These are phyloP conservation scores for Fusarium palustre DNA, from an alignment of 2,329 filamentous ascomycete genomes.

Conservation along the genomic window DNA sequence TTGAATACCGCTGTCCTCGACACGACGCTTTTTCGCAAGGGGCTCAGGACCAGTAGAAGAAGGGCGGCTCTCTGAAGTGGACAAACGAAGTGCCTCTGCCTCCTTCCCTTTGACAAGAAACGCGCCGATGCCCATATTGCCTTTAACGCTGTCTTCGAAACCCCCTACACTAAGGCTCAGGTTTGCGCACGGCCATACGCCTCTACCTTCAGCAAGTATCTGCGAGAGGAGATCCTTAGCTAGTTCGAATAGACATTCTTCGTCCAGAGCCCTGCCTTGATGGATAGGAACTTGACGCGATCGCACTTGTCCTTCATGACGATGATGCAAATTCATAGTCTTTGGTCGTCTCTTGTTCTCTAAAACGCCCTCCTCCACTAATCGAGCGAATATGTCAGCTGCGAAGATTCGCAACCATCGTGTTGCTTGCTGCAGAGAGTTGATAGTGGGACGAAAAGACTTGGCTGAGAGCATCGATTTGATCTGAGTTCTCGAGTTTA, in stretches of 20 bases:
- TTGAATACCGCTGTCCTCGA: conserved; percentile 64
- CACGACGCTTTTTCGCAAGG: conserved; percentile 49
- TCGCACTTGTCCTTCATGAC: conserved; percentile 77
- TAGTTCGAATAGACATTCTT: conserved; percentile 77
- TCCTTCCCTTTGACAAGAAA: conserved; percentile 85
- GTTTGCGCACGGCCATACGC: conserved; percentile 90
- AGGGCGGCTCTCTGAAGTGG: conserved; percentile 38
- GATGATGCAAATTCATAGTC: conserved; percentile 86
- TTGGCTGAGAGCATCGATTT: conserved; percentile 98
- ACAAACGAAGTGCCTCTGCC: conserved; percentile 57
- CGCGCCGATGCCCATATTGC: conserved; percentile 86
- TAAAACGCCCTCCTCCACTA: conserved; percentile 90
- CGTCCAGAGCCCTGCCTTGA: conserved; percentile 77
- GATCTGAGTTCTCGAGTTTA: conserved; percentile 91
- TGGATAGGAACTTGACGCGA: conserved; percentile 84
- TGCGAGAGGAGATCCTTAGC: conserved; percentile 82
- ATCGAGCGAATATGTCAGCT: conserved; percentile 88
- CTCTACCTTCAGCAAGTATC: conserved; percentile 77
- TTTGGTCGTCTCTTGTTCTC: conserved; percentile 89
- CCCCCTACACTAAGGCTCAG: conserved; percentile 89
- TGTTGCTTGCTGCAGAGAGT: conserved; percentile 78
- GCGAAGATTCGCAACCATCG: conserved; percentile 93
- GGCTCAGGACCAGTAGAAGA: conserved; percentile 40
- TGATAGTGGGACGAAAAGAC: conserved; percentile 88
- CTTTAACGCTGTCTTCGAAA: conserved; percentile 87